These are phyloP conservation scores for Geotrichum candidum DNA, from an alignment of 1,139 yeast genomes.

Conservation along the genomic window DNA sequence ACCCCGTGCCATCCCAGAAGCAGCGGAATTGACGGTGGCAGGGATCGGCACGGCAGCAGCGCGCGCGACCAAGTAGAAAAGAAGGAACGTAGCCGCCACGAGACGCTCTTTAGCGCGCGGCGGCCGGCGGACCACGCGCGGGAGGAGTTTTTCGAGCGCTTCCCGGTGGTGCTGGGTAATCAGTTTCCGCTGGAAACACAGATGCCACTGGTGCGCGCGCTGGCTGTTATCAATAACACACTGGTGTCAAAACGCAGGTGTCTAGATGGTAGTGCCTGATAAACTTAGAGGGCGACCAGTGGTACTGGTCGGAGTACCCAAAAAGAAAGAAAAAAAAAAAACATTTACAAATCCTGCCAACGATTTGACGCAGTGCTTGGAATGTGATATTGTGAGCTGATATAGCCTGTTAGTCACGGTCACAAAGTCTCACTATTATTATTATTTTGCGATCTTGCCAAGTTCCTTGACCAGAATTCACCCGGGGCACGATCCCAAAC, in stretches of 20 bases:
- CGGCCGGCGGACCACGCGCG: background rate
- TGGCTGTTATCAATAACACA: background rate
- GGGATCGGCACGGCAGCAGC: background rate
- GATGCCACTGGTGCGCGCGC: background rate
- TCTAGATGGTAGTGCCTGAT: too few relatives aligned
- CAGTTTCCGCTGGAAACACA: background rate
- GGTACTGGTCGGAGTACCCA: too few relatives aligned
- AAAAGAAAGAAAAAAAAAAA: too few relatives aligned
- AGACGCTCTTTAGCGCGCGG: background rate
- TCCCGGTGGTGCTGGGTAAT: background rate
- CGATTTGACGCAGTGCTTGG: too few relatives aligned
- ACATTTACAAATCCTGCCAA: too few relatives aligned
- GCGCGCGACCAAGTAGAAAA: background rate
- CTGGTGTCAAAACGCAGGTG: background rate
- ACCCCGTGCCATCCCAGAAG: background rate
- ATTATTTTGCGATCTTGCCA: too few relatives aligned
- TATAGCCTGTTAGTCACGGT: too few relatives aligned
- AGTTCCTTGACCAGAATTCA: too few relatives aligned
- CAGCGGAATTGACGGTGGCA: background rate
- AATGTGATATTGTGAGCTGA: too few relatives aligned
- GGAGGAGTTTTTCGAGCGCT: background rate
- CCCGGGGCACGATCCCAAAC: too few relatives aligned
- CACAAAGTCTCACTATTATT: too few relatives aligned
- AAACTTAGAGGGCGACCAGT: too few relatives aligned
- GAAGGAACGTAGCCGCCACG: background rate